phyloP scores from a whole-genome alignment of 805 yeast genomes.

The Candida cerambycidarum region DNA sequence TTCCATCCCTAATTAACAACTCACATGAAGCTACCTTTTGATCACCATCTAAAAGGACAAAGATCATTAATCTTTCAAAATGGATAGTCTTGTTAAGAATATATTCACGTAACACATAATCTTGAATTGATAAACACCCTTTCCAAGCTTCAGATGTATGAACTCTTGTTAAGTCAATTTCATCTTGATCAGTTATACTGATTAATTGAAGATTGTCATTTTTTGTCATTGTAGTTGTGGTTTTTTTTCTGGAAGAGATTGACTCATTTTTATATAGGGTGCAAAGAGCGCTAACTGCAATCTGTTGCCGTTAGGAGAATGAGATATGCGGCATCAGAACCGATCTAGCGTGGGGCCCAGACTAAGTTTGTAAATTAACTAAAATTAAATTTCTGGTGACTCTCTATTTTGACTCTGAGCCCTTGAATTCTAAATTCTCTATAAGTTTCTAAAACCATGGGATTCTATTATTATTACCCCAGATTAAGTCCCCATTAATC shows the following conservation, averaged over 20 bases:
- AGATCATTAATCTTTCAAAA: constrained; percentile 18
- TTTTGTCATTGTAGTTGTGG: neutral
- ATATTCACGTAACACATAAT: constrained; percentile 35
- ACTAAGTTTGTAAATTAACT: no score
- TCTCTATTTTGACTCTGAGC: no score
- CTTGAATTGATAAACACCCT: constrained; percentile 30
- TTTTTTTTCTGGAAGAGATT: neutral
- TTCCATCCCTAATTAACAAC: constrained; percentile 33
- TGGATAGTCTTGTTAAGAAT: constrained; percentile 23
- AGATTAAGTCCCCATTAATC: constrained; percentile 26
- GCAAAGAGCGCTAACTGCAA: no score
- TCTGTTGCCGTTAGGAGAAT: no score
- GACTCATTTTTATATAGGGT: neutral
- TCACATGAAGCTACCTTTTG: constrained; percentile 28
- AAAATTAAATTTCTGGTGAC: no score
- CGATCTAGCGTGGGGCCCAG: no score
- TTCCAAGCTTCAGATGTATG: constrained; percentile 39
- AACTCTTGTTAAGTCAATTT: constrained; percentile 31
- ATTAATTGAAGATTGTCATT: constrained; percentile 1
- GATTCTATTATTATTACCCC: constrained; percentile 44
- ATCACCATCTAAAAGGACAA: constrained; percentile 19
- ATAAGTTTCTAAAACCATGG: constrained; percentile 36
- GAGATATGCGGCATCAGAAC: no score
- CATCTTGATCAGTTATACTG: constrained; percentile 16
- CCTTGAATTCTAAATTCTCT: no score